Conservation (phyloP, 208 protist species). For the Acanthamoeba sp. region DNA sequence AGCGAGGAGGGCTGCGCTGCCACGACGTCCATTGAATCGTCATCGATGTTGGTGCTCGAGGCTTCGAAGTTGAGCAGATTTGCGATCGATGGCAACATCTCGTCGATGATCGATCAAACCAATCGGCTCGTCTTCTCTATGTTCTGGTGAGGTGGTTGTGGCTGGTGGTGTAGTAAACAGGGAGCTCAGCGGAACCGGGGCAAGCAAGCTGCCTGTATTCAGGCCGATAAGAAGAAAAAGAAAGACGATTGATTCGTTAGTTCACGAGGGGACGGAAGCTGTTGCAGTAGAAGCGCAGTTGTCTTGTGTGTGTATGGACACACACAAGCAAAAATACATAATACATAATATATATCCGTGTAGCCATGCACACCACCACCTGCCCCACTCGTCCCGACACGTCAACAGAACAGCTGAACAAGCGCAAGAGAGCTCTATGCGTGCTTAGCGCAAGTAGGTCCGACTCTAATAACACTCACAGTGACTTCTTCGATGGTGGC, state of each 20-base stretch:
- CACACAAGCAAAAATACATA: neutral
- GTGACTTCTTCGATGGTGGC: too few relatives aligned
- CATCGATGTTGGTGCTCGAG: neutral
- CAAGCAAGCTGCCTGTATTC: neutral
- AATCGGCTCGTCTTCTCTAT: too few relatives aligned
- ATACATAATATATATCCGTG: neutral
- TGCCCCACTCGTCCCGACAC: neutral
- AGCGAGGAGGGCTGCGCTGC: neutral
- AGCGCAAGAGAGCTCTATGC: too few relatives aligned
- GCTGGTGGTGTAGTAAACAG: neutral
- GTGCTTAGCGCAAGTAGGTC: too few relatives aligned
- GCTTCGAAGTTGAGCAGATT: constrained; percentile 62
- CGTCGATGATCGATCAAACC: neutral
- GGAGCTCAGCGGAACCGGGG: neutral
- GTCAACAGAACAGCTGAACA: too few relatives aligned
- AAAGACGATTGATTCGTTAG: neutral
- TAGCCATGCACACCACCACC: neutral
- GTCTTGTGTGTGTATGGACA: too few relatives aligned
- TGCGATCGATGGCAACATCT: constrained; percentile 27
- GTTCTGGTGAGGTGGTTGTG: too few relatives aligned
- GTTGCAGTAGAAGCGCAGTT: neutral
- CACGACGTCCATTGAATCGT: constrained; percentile 32
- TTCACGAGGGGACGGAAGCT: neutral
- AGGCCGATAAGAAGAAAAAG: neutral
- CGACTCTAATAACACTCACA: too few relatives aligned